Conservation (phyloP, 139 green algal genomes). For the Astrephomene gubernaculifera region DNA sequence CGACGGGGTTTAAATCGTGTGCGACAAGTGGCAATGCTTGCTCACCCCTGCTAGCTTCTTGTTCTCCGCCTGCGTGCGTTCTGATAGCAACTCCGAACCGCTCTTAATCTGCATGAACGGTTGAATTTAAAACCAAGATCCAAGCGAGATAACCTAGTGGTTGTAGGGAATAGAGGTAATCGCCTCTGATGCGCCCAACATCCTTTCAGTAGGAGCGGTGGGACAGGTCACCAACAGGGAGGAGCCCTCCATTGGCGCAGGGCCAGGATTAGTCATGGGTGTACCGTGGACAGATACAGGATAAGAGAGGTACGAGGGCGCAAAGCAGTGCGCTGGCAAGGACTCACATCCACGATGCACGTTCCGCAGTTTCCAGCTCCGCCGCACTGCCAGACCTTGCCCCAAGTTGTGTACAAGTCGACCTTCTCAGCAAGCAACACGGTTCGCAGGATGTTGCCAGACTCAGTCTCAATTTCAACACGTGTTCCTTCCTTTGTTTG, state of each 20-base stretch:
- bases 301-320: too few species aligned
- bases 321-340: too few species aligned
- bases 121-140: not conserved
- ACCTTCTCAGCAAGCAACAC: constrained; percentile 40
- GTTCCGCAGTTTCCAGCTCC: constrained; percentile 70
- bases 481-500: constrained; percentile 15
- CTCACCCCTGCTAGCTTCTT: constrained; percentile 69
- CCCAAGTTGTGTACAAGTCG: constrained; percentile 62
- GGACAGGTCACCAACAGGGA: too few species aligned
- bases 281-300: too few species aligned
- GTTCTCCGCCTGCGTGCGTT: constrained; percentile 58
- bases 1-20: too few species aligned
- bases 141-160: too few species aligned
- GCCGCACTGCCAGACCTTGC: constrained; percentile 67
- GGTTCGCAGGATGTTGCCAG: not conserved
- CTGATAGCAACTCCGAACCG: constrained; percentile 66
- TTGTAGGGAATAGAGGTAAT: too few species aligned
- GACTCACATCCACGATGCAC: constrained; percentile 64
- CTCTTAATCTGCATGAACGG: constrained; percentile 52
- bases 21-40: too few species aligned
- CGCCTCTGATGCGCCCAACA: too few species aligned
- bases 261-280: too few species aligned
- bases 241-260: too few species aligned
- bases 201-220: too few species aligned
- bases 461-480: not conserved